Conservation (phyloP, 2,329 filamentous ascomycete species). For the Penicillium oxalicum region DNA sequence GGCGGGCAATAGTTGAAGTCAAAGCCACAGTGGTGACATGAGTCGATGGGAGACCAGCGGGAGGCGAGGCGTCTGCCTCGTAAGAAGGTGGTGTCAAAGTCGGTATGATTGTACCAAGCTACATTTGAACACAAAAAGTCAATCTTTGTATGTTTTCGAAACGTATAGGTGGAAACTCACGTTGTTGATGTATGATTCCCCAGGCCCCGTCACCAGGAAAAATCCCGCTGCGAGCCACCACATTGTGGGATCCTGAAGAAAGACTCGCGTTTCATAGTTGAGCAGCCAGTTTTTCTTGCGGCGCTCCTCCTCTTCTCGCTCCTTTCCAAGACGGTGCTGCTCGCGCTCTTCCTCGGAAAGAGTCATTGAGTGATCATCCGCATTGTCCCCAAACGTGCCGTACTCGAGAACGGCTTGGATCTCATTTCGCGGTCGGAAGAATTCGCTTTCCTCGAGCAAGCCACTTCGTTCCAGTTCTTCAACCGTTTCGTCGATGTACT, state of each 20-base stretch:
- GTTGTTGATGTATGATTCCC: slow-evolving; percentile 98
- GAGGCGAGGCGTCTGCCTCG: slow-evolving; percentile 38
- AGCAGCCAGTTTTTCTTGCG: slow-evolving; percentile 84
- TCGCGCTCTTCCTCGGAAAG: slow-evolving; percentile 41
- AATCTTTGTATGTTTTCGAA: too few relatives aligned
- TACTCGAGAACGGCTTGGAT: slow-evolving; percentile 38
- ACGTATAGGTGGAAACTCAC: slow-evolving; percentile 23
- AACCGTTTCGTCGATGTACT: slow-evolving; percentile 82
- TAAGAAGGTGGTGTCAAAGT: slow-evolving; percentile 67
- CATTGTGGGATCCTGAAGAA: slow-evolving; percentile 86
- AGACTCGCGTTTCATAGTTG: slow-evolving; percentile 81
- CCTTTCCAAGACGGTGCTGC: slow-evolving; percentile 34
- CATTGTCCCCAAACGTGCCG: slow-evolving; percentile 37
- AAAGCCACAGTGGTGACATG: slow-evolving; percentile 91
- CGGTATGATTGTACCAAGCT: slow-evolving; percentile 81
- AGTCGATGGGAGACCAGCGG: slow-evolving; percentile 63
- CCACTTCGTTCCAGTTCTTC: slow-evolving; percentile 89
- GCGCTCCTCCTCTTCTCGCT: slow-evolving; percentile 49
- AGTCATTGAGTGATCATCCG: slow-evolving; percentile 30
- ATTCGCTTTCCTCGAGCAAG: slow-evolving; percentile 62
- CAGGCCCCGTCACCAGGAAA: slow-evolving; percentile 86
- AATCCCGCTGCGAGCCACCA: slow-evolving; percentile 90
- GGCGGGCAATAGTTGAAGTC: slow-evolving; percentile 80
- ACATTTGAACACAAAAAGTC: background rate
- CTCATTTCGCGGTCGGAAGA: slow-evolving; percentile 55